Percentiles rank a stretch among this genome's conserved stretches.
Evolutionary conservation across 2,329 filamentous ascomycete species (phyloP).

Genomic region (Cladosporium sphaerospermum): DNA sequence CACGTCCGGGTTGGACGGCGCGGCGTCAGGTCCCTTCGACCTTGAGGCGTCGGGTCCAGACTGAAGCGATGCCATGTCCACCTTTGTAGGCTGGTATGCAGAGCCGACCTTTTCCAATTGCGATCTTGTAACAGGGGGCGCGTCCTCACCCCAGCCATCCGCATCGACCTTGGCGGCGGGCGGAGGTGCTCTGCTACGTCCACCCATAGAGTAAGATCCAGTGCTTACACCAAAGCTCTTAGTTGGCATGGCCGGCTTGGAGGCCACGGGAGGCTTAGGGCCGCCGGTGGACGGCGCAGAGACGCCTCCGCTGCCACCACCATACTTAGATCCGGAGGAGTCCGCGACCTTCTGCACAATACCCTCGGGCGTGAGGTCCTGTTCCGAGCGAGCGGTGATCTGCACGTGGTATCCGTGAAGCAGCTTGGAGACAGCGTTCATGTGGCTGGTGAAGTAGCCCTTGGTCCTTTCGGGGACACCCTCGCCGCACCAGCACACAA

Average conservation of each 20-base stretch:
- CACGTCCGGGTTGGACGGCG: constrained; percentile 54
- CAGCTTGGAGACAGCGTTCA: constrained; percentile 81
- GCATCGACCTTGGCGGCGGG: constrained; percentile 58
- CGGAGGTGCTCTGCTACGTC: constrained; percentile 45
- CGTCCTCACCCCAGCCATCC: constrained; percentile 93
- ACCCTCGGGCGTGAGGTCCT: constrained; percentile 76
- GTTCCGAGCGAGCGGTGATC: constrained; percentile 87
- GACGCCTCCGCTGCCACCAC: constrained; percentile 54
- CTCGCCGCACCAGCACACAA: constrained; percentile 95
- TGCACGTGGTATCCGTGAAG: constrained; percentile 96
- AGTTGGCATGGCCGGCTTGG: constrained; percentile 89
- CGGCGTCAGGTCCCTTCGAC: constrained; percentile 44
- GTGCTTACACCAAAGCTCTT: constrained; percentile 44
- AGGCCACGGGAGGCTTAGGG: constrained; percentile 64
- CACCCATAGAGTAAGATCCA: constrained; percentile 59
- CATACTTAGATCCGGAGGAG: constrained; percentile 92
- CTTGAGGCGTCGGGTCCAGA: constrained; percentile 64
- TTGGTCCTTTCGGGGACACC: constrained; percentile 98
- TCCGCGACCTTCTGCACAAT: constrained; percentile 93
- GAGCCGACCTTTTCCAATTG: constrained; percentile 87
- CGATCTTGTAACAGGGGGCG: constrained; percentile 79
- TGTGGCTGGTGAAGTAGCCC: constrained; percentile 95
- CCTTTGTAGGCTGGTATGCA: constrained; percentile 91
- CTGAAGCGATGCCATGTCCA: constrained; percentile 82
- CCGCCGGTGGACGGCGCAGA: constrained; percentile 41